Evolutionary conservation across 257 asterid genomes (phyloP).

Genomic region (Jacaranda copaia): DNA sequence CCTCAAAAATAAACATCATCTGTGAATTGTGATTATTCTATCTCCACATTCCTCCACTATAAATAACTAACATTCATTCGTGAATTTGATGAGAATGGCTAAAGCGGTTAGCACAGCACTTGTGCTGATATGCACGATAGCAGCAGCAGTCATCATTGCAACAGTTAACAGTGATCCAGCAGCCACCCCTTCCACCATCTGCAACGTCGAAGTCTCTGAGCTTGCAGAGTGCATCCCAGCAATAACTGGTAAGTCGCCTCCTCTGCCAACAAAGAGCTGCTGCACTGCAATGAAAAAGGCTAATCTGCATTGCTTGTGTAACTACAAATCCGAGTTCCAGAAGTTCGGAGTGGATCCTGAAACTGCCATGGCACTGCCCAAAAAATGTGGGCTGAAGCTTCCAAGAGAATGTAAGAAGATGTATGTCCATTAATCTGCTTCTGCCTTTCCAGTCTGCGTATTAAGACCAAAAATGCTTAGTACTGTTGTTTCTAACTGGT

Average conservation of each 20-base stretch:
- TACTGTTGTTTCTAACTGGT: too few relatives aligned
- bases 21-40: not conserved
- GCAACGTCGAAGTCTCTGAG: conserved; percentile 54
- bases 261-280: conserved; percentile 48
- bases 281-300: conserved; percentile 51
- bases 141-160: conserved; percentile 5
- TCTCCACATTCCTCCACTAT: conserved; percentile 6
- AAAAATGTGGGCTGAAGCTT: conserved; percentile 42
- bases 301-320: conserved; percentile 53
- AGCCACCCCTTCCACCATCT: conserved; percentile 38
- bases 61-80: not conserved
- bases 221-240: conserved; percentile 64
- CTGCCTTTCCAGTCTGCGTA: not conserved
- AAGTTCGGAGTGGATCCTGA: conserved; percentile 46
- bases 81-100: conserved; percentile 20
- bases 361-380: conserved; percentile 56
- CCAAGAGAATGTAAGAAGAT: conserved; percentile 44
- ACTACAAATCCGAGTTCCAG: conserved; percentile 42
- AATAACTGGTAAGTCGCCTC: conserved; percentile 50
- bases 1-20: not conserved
- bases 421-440: not conserved
- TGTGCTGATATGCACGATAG: conserved; percentile 1
- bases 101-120: not conserved
- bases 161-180: not conserved
- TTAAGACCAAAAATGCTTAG: too few relatives aligned